Evolutionary conservation across 768 basidiomycete genomes (phyloP), one percentile per base, ranked within the genome.

Genomic region (Pulveroboletus sp.): DNA sequence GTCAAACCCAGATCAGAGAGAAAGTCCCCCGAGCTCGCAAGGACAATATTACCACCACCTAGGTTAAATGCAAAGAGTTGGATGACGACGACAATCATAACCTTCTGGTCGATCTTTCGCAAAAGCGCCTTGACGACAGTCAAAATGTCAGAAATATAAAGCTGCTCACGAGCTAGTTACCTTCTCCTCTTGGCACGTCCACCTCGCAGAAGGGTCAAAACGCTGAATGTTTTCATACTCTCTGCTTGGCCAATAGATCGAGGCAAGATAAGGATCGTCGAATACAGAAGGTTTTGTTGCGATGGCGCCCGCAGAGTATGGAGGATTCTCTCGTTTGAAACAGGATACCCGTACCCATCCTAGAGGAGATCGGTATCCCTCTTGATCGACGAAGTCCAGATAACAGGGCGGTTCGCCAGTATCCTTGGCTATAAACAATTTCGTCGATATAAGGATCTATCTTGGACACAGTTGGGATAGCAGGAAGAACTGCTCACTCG

Each of bases 21-120:
- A 56, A 86, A 74, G 55, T 73, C 78, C 54, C 78, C 75, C 0
- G 78, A 74, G 50, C 82, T 82, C 4, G 82, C 84, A 57, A 80
- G 79, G 24, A 62, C 67, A 43, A 84, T 52, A 52, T 85, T 85
- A 38, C 59, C 65, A 41, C 80, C 69, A 55, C 81, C 80, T 24
- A 81, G 50, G 52, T 79, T 80, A 43, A 81, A 66, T 0, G 79
- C 78, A 4, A 78, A 77, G 56, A 84, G 84, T 60, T 74, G 75
- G 51, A 82, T 67, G 9, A 75, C 73, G 21, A 78, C 76, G 72
- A 75, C 76, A 4, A 75, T 45, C 76, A 84, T 77, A 35, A 84
- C 75, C 51, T 73, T 82, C 76, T 77, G 81, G 56, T 85, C 82
- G 24, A 81, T 71, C 54, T 79, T 81, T 38, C 80, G 68, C 20